These are phyloP conservation scores for Cutaneotrichosporon cyanovorans DNA, from an alignment of 1,284 basidiomycete species.

Conservation along the genomic window DNA sequence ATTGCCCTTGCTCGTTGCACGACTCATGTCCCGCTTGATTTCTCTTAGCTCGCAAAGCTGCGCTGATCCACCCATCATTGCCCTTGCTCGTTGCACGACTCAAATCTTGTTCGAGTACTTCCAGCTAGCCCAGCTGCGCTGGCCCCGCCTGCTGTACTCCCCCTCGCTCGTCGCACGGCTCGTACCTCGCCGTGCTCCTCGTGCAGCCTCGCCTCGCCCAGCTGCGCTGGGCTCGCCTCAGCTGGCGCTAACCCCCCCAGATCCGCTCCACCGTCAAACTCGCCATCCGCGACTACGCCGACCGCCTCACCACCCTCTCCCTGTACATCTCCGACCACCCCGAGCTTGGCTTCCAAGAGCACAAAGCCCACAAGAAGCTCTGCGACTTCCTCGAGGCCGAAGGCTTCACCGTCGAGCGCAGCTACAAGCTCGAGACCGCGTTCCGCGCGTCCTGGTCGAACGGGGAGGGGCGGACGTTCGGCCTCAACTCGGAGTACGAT, in stretches of 20 bases:
- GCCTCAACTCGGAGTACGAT: constrained; percentile 60
- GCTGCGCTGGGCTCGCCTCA: background rate
- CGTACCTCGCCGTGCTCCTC: background rate
- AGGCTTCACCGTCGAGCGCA: constrained; percentile 28
- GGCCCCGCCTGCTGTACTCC: too few species aligned
- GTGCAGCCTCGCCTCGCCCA: background rate
- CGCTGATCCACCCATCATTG: too few species aligned
- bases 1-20: too few species aligned
- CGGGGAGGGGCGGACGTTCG: constrained; percentile 55
- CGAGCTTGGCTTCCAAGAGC: constrained; percentile 35
- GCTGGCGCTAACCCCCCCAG: too few species aligned
- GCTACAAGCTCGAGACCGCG: constrained; percentile 51
- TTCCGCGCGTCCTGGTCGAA: constrained; percentile 60
- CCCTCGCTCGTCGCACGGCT: too few species aligned
- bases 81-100: too few species aligned
- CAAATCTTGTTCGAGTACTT: too few species aligned
- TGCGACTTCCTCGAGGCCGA: constrained; percentile 25
- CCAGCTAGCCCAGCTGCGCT: too few species aligned
- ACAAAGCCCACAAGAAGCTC: constrained; percentile 25
- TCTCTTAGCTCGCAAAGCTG: too few species aligned
- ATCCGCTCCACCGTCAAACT: constrained; percentile 11
- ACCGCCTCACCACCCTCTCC: constrained; percentile 35
- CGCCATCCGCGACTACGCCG: constrained; percentile 5
- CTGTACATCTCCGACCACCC: constrained; percentile 38
- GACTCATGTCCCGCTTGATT: too few species aligned